Base-by-base conservation (phyloP, 805 yeast genomes). In the Spathaspora arborariae region DNA sequence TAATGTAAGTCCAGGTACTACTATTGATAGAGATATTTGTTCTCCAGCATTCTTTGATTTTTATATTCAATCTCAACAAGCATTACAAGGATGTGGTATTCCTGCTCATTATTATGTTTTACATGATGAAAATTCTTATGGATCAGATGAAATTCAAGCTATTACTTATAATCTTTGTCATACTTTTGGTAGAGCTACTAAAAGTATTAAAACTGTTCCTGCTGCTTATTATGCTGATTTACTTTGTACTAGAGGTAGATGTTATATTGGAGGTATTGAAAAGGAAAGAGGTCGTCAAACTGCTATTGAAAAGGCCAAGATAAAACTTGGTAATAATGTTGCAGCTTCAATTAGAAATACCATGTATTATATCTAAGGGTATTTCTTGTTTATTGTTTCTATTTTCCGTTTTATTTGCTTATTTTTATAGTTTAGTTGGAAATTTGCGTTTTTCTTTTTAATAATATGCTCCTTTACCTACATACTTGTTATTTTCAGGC, bases 401-500 rank as follows among this genome's bases (percentile, higher is more conserved):
- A 9, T 18, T 37, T 37, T 35, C 38, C 13, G 13, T 8, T 3
- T 18, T 3, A 9, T 24, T 30, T 30, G 4, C 35, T 30, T 30
- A 3, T 30, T 9, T 30, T 13, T 8, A 8, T 13, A 30, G 5
- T 30, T 15, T 30, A 9, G n/a, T n/a, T n/a, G n/a, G n/a, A n/a
- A n/a, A n/a, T n/a, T 22, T 37, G 27, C 7, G 11, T 3, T 22
- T n/a, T n/a, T 10, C 8, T 30, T 30, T 38, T 26, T 44, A 48
- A 38, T 48, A 48, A 36, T 48, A 48, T 13, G 51, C 48, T 19
- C 51, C 51, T 16, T 44, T 40, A 43, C 51, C 51, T 15, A 36
- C 35, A 43, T 48, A 45, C 13, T 39, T 45, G 9, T 38, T 27
- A 7, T 39, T 10, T 20, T 20, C 19, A 1, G 16, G 6, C n/a